A percentile compares a stretch with the other conserved stretches of the same genome.
phyloP scores from a whole-genome alignment of 768 basidiomycete species.

The Gyrodon lividus region DNA sequence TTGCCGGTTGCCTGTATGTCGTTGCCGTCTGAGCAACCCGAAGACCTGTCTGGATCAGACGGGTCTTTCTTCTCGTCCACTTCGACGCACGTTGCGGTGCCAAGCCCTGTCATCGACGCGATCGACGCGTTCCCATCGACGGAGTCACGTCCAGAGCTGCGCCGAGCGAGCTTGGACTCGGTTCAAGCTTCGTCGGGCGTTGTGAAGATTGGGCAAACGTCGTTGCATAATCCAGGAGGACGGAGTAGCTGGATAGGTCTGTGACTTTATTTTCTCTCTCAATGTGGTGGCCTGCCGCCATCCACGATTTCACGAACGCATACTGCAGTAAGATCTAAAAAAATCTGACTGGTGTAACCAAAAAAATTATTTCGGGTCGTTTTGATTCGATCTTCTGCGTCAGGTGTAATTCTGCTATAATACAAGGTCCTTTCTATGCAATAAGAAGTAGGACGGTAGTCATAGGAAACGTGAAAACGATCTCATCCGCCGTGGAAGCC shows the following conservation, averaged over 20 bases:
- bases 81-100: conserved; percentile 32
- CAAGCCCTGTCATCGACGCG: conserved; percentile 76
- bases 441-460: no score
- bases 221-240: conserved; percentile 88
- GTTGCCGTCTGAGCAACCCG: conserved; percentile 17
- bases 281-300: background rate
- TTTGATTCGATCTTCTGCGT: no score
- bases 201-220: conserved; percentile 94
- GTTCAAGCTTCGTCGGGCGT: conserved; percentile 36
- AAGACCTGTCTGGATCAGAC: conserved; percentile 16
- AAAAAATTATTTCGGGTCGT: no score
- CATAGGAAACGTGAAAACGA: no score
- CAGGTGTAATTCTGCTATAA: no score
- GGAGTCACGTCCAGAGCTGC: conserved; percentile 11
- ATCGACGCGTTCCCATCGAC: conserved; percentile 40
- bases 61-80: conserved; percentile 27
- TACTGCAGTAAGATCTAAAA: no score
- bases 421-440: no score
- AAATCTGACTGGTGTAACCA: no score
- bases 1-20: conserved; percentile 54
- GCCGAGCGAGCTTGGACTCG: conserved; percentile 8
- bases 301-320: background rate
- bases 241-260: conserved; percentile 93
- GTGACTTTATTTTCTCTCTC: conserved; percentile 30
- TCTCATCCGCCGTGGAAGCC: no score